These are phyloP conservation scores for Aspergillus cejpii DNA, from an alignment of 2,329 filamentous ascomycete species.

Conservation along the genomic window DNA sequence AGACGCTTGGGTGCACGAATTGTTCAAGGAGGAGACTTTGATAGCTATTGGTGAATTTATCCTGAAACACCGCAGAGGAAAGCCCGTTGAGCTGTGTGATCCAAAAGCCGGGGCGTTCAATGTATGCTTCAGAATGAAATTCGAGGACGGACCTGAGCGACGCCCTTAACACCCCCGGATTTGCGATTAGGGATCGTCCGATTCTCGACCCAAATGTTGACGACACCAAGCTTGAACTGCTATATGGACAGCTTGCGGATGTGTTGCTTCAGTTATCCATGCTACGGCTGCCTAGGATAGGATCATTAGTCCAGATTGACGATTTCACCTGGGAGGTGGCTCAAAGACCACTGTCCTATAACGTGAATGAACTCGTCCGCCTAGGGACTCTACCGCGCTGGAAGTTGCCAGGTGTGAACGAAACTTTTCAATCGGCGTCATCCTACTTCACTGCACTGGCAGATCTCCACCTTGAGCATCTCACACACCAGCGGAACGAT, in stretches of 20 bases:
- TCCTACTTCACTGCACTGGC: conserved; percentile 38
- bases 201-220: conserved; percentile 28
- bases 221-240: conserved; percentile 27
- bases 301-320: conserved; percentile 9
- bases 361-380: conserved; percentile 37
- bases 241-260: conserved; percentile 13
- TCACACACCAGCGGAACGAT: conserved; percentile 37
- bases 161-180: conserved; percentile 13
- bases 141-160: conserved; percentile 10
- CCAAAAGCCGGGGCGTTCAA: too few species aligned
- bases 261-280: conserved; percentile 11
- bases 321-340: conserved; percentile 18
- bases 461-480: conserved; percentile 40
- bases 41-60: conserved; percentile 9
- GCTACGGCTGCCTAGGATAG: conserved; percentile 5
- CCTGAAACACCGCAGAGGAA: conserved; percentile 3
- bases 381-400: conserved; percentile 17
- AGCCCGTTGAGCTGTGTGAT: conserved; percentile 5
- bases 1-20: conserved; percentile 11
- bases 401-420: too few species aligned
- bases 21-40: conserved; percentile 3
- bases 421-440: conserved; percentile 21
- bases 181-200: conserved; percentile 9
- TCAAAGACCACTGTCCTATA: conserved; percentile 35
- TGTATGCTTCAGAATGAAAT: too few species aligned